Evolutionary conservation across 768 basidiomycete species (phyloP).

Genomic region (Neoboletus subvelutipes): DNA sequence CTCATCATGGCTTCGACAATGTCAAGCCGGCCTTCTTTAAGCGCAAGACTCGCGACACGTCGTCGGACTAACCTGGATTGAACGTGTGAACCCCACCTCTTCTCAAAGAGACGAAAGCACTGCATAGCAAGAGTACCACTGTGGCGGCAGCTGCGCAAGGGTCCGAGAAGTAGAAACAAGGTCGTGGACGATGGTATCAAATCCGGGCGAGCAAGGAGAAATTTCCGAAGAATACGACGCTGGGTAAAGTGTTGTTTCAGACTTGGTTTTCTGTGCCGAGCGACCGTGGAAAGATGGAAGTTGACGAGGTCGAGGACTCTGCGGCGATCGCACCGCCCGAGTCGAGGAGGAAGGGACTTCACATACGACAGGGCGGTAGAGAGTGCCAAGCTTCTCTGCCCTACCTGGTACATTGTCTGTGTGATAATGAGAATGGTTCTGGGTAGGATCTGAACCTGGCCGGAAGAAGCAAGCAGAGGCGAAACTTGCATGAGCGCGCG

Average conservation of each 20-base stretch:
- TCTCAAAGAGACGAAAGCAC: conserved; percentile 44
- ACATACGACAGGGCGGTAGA: conserved; percentile 51
- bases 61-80: conserved; percentile 60
- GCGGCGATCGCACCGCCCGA: conserved; percentile 36
- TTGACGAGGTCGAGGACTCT: conserved; percentile 51
- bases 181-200: conserved; percentile 60
- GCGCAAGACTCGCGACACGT: conserved; percentile 55
- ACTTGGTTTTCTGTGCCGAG: conserved; percentile 34
- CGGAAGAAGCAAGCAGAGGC: conserved; percentile 37
- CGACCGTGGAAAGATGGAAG: conserved; percentile 42
- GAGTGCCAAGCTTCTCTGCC: conserved; percentile 40
- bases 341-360: conserved; percentile 42
- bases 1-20: conserved; percentile 36
- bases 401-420: conserved; percentile 44
- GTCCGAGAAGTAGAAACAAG: conserved; percentile 55
- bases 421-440: conserved; percentile 47
- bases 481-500: conserved; percentile 42
- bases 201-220: conserved; percentile 46
- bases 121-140: conserved; percentile 55
- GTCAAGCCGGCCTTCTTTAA: conserved; percentile 64
- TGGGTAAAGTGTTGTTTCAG: conserved; percentile 44
- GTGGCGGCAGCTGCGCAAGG: conserved; percentile 46
- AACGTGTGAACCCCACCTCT: conserved; percentile 54
- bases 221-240: conserved; percentile 42
- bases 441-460: conserved; percentile 38